Percentiles rank a stretch among this genome's conserved stretches.
These are phyloP conservation scores for Xylaria telfairii DNA, from an alignment of 495 filamentous ascomycete genomes.

Conservation along the genomic window DNA sequence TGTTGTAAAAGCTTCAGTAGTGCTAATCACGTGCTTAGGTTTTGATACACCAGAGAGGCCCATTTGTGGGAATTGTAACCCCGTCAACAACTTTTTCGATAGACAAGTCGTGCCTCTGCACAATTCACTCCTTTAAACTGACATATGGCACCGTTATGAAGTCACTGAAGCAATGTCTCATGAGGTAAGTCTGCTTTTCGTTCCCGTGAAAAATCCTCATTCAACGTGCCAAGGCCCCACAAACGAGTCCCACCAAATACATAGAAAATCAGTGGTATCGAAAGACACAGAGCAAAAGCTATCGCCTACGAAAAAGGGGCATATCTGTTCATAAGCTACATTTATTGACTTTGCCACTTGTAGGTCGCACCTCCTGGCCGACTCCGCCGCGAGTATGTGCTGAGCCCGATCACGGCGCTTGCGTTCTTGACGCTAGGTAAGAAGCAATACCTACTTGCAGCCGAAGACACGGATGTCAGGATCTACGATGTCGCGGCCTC, in stretches of 20 bases:
- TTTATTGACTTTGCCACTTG: slow-evolving; percentile 27
- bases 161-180: slow-evolving; percentile 32
- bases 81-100: neutral
- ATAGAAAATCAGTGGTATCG: neutral
- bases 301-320: neutral
- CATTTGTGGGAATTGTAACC: neutral
- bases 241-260: slow-evolving; percentile 7
- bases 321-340: neutral
- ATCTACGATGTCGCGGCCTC: slow-evolving; percentile 56
- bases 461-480: slow-evolving; percentile 76
- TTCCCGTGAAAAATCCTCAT: slow-evolving; percentile 17
- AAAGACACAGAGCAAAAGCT: neutral
- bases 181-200: slow-evolving; percentile 31
- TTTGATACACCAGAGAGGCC: slow-evolving; percentile 13
- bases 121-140: neutral
- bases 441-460: slow-evolving; percentile 64
- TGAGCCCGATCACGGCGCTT: slow-evolving; percentile 65
- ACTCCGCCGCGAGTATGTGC: slow-evolving; percentile 44
- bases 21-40: slow-evolving; percentile 34
- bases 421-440: slow-evolving; percentile 48
- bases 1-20: neutral
- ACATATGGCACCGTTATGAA: slow-evolving; percentile 30
- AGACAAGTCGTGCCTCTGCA: neutral
- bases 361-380: slow-evolving; percentile 23
- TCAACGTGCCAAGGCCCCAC: slow-evolving; percentile 1